Conservation (phyloP, 2,329 filamentous ascomycete species). For the Phyllosticta ampelicida region DNA sequence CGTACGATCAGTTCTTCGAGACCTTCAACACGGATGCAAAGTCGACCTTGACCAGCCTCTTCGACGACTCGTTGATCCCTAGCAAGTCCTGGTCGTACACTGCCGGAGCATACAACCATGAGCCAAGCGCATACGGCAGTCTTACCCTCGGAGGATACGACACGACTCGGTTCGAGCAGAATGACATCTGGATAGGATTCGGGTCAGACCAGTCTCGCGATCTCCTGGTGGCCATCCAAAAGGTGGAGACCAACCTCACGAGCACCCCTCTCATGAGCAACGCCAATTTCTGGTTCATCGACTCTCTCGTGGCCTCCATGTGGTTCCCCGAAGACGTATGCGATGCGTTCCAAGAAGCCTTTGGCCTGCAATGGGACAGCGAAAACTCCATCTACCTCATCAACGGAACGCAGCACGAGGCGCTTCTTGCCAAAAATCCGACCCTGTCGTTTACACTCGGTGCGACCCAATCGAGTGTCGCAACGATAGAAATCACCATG, state of each 20-base stretch:
- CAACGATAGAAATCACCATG: conserved; percentile 22
- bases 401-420: conserved; percentile 25
- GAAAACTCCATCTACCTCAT: conserved; percentile 26
- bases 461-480: conserved; percentile 15
- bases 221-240: conserved; percentile 19
- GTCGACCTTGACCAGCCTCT: conserved; percentile 22
- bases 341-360: conserved; percentile 25
- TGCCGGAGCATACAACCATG: conserved; percentile 26
- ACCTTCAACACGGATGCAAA: conserved; percentile 22
- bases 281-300: conserved; percentile 24
- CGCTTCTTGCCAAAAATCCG: conserved; percentile 22
- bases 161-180: conserved; percentile 19
- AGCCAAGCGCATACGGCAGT: conserved; percentile 20
- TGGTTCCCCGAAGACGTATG: conserved; percentile 30
- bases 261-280: conserved; percentile 23
- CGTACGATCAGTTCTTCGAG: conserved; percentile 29
- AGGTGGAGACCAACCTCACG: conserved; percentile 16
- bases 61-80: conserved; percentile 22
- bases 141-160: conserved; percentile 32
- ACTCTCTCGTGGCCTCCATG: conserved; percentile 29
- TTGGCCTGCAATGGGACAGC: conserved; percentile 28
- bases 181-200: conserved; percentile 19
- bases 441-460: conserved; percentile 23
- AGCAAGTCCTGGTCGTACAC: conserved; percentile 31
- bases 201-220: conserved; percentile 21